Evolutionary conservation across 2,329 filamentous ascomycete species (phyloP).

Genomic region (Calonectria hawksworthii): DNA sequence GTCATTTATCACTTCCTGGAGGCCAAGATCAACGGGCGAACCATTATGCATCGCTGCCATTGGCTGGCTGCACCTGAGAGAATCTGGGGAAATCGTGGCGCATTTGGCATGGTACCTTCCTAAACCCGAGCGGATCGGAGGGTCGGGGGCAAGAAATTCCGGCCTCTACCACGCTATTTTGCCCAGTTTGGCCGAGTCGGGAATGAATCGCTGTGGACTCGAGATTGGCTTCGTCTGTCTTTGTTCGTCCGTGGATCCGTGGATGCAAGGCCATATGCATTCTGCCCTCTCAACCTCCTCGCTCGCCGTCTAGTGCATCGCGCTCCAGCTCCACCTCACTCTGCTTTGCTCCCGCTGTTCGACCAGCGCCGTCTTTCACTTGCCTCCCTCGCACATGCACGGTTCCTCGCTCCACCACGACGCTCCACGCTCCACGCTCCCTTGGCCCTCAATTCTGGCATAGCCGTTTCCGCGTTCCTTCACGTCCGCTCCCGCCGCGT

Average conservation of each 20-base stretch:
- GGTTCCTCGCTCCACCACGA: conserved; percentile 45
- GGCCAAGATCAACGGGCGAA: not conserved
- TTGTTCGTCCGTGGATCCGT: conserved; percentile 30
- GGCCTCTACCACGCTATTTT: conserved; percentile 28
- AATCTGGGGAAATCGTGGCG: conserved; percentile 37
- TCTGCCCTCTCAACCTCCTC: conserved; percentile 22
- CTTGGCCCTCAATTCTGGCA: conserved; percentile 38
- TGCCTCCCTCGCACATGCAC: conserved; percentile 40
- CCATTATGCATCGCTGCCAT: not conserved
- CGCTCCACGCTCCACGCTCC: conserved; percentile 44
- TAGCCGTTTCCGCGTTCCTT: conserved; percentile 39
- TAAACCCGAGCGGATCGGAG: conserved; percentile 20
- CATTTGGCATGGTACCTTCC: conserved; percentile 16
- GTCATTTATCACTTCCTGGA: conserved; percentile 10
- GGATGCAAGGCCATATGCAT: conserved; percentile 31
- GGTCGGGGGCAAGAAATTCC: conserved; percentile 33
- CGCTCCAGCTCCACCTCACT: conserved; percentile 1
- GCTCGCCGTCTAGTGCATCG: not conserved
- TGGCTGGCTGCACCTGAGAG: conserved; percentile 16
- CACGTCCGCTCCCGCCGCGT: conserved; percentile 33
- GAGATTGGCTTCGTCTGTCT: conserved; percentile 30
- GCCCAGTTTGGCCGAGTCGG: conserved; percentile 28
- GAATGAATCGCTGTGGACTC: conserved; percentile 23
- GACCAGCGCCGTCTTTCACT: conserved; percentile 25
- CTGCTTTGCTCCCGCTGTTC: conserved; percentile 32